Evolutionary conservation across 2,329 filamentous ascomycete species (phyloP).

Genomic region (Aspergillus piperis): DNA sequence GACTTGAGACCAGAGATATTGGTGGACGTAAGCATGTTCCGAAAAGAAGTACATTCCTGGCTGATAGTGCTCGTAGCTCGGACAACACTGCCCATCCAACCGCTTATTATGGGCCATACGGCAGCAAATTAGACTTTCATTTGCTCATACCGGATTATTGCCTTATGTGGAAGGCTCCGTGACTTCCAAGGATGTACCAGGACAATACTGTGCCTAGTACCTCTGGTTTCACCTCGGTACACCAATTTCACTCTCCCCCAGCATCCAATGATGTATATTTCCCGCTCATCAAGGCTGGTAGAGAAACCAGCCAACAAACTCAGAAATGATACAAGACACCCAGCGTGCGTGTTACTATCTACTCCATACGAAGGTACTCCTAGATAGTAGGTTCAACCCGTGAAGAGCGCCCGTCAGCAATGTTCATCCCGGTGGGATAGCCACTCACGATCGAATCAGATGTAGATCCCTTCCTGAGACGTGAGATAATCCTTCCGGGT

Average conservation of each 20-base stretch:
- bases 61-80: no score
- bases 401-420: background rate
- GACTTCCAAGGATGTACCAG: background rate
- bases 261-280: background rate
- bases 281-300: background rate
- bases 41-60: rapidly evolving
- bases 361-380: no score
- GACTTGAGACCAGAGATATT: no score
- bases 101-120: background rate
- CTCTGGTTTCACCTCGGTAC: no score
- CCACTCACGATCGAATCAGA: background rate
- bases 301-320: background rate
- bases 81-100: no score
- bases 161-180: background rate
- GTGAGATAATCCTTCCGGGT: background rate
- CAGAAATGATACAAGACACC: background rate
- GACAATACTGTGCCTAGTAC: no score
- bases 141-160: background rate
- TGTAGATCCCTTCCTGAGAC: conserved; percentile 2
- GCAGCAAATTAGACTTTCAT: background rate
- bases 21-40: no score
- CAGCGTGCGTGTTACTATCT: background rate
- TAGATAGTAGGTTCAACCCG: background rate
- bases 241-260: background rate
- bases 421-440: conserved; percentile 7